These are phyloP conservation scores for Gyrodon lividus DNA, from an alignment of 768 basidiomycete genomes.

Conservation along the genomic window DNA sequence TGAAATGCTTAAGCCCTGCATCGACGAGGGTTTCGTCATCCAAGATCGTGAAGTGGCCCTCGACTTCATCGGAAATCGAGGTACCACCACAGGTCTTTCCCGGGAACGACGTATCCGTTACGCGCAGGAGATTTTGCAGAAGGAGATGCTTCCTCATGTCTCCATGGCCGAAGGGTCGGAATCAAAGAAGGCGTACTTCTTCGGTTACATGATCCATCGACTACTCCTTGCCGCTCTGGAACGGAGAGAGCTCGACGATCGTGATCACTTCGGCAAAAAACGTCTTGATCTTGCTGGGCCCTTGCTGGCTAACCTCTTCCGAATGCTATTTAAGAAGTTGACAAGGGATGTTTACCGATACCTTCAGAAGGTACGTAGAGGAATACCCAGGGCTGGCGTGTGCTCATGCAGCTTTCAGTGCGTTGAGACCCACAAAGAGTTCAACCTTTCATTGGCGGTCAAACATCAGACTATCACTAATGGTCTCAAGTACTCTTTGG, in stretches of 20 bases:
- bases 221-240: constrained; percentile 91
- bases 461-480: constrained; percentile 98
- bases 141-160: constrained; percentile 97
- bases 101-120: constrained; percentile 92
- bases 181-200: constrained; percentile 98
- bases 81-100: constrained; percentile 89
- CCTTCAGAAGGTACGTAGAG: constrained; percentile 78
- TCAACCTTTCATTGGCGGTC: constrained; percentile 87
- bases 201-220: constrained; percentile 99
- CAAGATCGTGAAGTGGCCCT: constrained; percentile 96
- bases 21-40: constrained; percentile 97
- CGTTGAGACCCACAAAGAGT: constrained; percentile 94
- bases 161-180: constrained; percentile 95
- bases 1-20: constrained; percentile 97
- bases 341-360: constrained; percentile 97
- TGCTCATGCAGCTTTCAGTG: constrained; percentile 54
- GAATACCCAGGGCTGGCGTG: background rate
- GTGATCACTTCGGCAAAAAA: constrained; percentile 99
- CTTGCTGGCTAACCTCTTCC: constrained; percentile 92
- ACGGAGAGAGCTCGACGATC: constrained; percentile 93
- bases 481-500: constrained; percentile 95
- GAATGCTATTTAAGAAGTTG: constrained; percentile 95
- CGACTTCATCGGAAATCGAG: constrained; percentile 98
- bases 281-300: constrained; percentile 95
- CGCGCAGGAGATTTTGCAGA: constrained; percentile 96